phyloP scores from a whole-genome alignment of 495 filamentous ascomycete genomes.

The Penicillium bialowiezense region DNA sequence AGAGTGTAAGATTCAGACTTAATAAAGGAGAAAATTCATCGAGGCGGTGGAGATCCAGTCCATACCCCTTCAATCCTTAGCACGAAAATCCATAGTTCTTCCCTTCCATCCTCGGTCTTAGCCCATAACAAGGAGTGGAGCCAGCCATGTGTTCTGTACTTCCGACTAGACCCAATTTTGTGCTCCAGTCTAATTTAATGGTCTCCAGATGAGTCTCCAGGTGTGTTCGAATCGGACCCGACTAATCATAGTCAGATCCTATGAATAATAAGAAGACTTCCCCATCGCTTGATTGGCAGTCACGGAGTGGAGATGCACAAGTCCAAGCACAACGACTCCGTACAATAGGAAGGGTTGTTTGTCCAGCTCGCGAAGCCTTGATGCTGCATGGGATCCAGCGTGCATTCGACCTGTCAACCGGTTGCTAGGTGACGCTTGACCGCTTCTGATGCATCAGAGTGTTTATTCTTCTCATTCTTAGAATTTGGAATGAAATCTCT shows the following conservation, averaged over 20 bases:
- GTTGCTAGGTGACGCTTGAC: conserved; percentile 31
- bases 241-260: conserved; percentile 7
- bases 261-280: conserved; percentile 17
- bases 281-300: conserved; percentile 10
- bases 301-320: neutral
- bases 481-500: too few relatives aligned
- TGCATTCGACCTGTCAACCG: conserved; percentile 24
- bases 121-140: conserved; percentile 21
- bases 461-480: too few relatives aligned
- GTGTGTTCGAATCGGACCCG: conserved; percentile 1
- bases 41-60: conserved; percentile 10
- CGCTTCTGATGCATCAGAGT: conserved; percentile 16
- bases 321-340: too few relatives aligned
- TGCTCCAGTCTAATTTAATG: conserved; percentile 7
- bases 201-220: neutral
- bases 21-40: too few relatives aligned
- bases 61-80: conserved; percentile 8
- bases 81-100: conserved; percentile 6
- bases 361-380: neutral
- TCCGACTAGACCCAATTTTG: conserved; percentile 12
- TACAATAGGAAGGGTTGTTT: neutral
- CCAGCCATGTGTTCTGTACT: conserved; percentile 26
- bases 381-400: neutral
- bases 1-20: too few relatives aligned
- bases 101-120: conserved; percentile 25